Percentiles rank a stretch among this genome's conserved stretches.
Evolutionary conservation across 495 filamentous ascomycete genomes (phyloP).

Genomic region (Penicillium flavigenum): DNA sequence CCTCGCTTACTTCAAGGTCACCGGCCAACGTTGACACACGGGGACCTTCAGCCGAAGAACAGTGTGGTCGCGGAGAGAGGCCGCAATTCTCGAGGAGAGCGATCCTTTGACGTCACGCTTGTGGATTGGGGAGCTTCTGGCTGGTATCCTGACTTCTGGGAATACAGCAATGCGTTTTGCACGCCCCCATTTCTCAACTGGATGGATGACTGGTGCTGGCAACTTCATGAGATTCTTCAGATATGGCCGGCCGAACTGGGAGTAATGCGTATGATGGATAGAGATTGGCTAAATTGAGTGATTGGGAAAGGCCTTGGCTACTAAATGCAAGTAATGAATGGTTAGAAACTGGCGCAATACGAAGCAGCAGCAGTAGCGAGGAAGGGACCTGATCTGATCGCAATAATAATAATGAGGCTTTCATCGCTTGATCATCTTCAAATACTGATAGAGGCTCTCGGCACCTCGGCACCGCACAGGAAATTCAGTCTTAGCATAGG

Average conservation of each 20-base stretch:
- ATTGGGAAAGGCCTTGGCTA: no score
- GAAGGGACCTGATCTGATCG: no score
- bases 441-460: no score
- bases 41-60: constrained; percentile 33
- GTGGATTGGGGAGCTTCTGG: constrained; percentile 29
- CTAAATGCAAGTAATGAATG: no score
- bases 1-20: constrained; percentile 25
- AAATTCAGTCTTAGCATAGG: no score
- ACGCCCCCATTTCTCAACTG: constrained; percentile 19
- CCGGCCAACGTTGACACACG: constrained; percentile 31
- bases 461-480: no score
- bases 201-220: constrained; percentile 31
- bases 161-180: constrained; percentile 28
- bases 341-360: no score
- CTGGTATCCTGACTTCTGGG: constrained; percentile 33
- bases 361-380: no score
- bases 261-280: constrained; percentile 26
- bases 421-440: no score
- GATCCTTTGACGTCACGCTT: constrained; percentile 28
- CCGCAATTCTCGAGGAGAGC: constrained; percentile 24
- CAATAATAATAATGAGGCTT: no score
- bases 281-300: constrained; percentile 7
- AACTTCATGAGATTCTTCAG: constrained; percentile 30
- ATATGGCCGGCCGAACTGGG: constrained; percentile 31
- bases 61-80: constrained; percentile 26